Evolutionary conservation across 768 basidiomycete species (phyloP), one percentile per base, ranked within the genome.

Genomic region (Hemileccinum rubropunctum): DNA sequence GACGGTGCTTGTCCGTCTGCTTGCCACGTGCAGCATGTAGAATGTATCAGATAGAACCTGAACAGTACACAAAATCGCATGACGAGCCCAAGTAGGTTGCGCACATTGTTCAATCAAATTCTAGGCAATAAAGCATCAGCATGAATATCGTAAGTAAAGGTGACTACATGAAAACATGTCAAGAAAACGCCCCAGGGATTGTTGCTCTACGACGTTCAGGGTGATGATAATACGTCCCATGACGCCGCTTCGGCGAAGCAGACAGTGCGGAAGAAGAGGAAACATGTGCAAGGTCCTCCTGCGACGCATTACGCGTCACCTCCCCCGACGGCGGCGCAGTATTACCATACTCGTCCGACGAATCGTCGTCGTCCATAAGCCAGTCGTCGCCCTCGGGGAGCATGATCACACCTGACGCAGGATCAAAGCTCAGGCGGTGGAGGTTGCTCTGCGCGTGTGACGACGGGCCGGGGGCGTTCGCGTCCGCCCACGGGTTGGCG

Each of bases 331-430:
- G 59, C 43, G 60, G 64, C 37, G 63, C 69, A 48, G 38, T 23
- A 40, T 55, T 62, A 37, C 73, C 75, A 50, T 74, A 78, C 49
- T 75, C 74, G 47, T 74, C 71, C 50, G 76, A 76, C 34, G 64
- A 65, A 18, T 71, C 73, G 17, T 62, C 61, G 11, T 55, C 54
- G 23, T 75, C 80, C 9, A 76, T 71, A 55, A 86, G 69, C 81
- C 86, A 88, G 54, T 80, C 77, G 27, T 74, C 79, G 56, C 83
- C 78, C 34, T 93, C 91, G 0, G 92, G 91, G 3, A 95, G 70
- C 76, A 86, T 86, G 56, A 95, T 95, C 32, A 94, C 89, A 1
- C 93, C 93, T 3, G 88, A 88, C 5, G 83, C 91, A 43, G 83
- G 84, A 62, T 94, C 91, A 54, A 85, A 95, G 68, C 89, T 92